A percentile compares a stretch with the other conserved stretches of the same genome.
phyloP scores from a whole-genome alignment of 1,284 basidiomycete genomes.

The Tylopilus sp. region DNA sequence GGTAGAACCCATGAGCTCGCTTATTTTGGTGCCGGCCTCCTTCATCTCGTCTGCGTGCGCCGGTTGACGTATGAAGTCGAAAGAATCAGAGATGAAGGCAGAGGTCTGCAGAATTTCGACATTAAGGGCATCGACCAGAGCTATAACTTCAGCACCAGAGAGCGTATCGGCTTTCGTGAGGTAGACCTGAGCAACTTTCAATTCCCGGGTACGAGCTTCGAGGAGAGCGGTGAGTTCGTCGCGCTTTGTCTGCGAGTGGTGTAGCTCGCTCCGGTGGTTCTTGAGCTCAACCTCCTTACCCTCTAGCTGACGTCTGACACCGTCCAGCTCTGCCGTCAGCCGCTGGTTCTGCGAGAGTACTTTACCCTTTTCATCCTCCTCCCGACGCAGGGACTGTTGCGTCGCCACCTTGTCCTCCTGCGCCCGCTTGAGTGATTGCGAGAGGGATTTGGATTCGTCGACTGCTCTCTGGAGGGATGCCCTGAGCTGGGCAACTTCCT shows the following conservation, averaged over 20 bases:
- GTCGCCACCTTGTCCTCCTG: slow-evolving; percentile 11
- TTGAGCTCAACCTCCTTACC: slow-evolving; percentile 23
- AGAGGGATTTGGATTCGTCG: slow-evolving; percentile 11
- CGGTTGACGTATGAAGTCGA: slow-evolving; percentile 33
- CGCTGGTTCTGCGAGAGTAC: slow-evolving; percentile 13
- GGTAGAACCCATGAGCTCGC: slow-evolving; percentile 37
- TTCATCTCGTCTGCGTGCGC: slow-evolving; percentile 30
- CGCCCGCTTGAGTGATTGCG: slow-evolving; percentile 17
- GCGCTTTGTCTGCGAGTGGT: slow-evolving; percentile 24
- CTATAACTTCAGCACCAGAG: slow-evolving; percentile 46
- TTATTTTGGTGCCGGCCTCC: slow-evolving; percentile 31
- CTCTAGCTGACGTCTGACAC: slow-evolving; percentile 24
- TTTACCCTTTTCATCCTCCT: slow-evolving; percentile 21
- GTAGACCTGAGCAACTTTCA: slow-evolving; percentile 45
- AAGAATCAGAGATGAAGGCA: slow-evolving; percentile 45
- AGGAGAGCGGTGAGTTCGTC: slow-evolving; percentile 38
- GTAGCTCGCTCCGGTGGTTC: slow-evolving; percentile 29
- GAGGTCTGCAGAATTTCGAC: slow-evolving; percentile 48
- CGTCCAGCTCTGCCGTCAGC: slow-evolving; percentile 14
- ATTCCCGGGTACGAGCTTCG: slow-evolving; percentile 40
- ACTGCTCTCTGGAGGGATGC: slow-evolving; percentile 1
- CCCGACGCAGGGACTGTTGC: slow-evolving; percentile 20
- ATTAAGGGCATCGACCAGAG: slow-evolving; percentile 45
- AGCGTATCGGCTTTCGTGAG: slow-evolving; percentile 44
- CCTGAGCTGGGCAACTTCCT: slow-evolving; percentile 14